Evolutionary conservation across 2,329 filamentous ascomycete species (phyloP).

Genomic region (Penicillium sclerotiorum): DNA sequence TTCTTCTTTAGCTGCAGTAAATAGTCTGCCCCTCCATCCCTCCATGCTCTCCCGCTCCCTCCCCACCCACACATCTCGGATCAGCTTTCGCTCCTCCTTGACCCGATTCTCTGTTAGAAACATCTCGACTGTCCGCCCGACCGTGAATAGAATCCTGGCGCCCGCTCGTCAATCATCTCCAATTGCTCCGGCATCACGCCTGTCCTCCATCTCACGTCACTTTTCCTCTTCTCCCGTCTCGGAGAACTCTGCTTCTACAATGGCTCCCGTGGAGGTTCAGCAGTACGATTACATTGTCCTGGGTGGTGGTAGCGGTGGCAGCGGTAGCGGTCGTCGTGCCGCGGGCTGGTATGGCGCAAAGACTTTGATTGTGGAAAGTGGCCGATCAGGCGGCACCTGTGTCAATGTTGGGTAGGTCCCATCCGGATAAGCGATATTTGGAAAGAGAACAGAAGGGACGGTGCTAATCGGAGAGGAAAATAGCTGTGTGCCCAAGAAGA

Average conservation of each 20-base stretch:
- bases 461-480: constrained; percentile 3
- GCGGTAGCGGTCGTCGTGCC: constrained; percentile 52
- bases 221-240: constrained; percentile 36
- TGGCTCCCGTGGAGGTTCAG: constrained; percentile 50
- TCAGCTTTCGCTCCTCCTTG: constrained; percentile 26
- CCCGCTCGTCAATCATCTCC: constrained; percentile 18
- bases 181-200: constrained; percentile 31
- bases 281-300: constrained; percentile 60
- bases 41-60: constrained; percentile 30
- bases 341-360: constrained; percentile 56
- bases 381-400: constrained; percentile 52
- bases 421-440: neutral
- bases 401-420: constrained; percentile 56
- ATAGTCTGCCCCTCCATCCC: constrained; percentile 20
- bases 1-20: constrained; percentile 15
- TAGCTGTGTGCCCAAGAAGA: constrained; percentile 57
- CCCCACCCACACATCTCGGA: constrained; percentile 19
- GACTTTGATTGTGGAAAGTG: constrained; percentile 54
- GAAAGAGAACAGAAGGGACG: neutral
- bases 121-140: constrained; percentile 17
- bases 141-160: constrained; percentile 31
- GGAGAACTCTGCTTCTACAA: constrained; percentile 33
- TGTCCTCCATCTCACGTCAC: constrained; percentile 45
- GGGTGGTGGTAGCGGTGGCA: constrained; percentile 57
- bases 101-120: constrained; percentile 10